Base-by-base conservation (phyloP, 129 eudicot species). In the Scalesia atractyloides region DNA sequence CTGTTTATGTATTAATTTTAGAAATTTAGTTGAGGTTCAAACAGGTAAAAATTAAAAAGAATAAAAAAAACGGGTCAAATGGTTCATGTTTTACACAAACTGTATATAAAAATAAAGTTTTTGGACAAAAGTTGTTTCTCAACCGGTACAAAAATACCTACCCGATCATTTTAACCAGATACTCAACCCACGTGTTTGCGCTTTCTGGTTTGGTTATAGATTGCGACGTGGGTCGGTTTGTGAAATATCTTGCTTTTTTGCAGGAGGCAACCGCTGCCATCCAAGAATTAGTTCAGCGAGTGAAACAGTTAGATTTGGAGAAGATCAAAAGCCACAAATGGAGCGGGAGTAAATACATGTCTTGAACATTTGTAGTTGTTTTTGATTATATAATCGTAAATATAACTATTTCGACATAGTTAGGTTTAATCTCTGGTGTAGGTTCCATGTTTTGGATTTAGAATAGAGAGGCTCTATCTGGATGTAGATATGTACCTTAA, bases 381-480 rank as follows among this genome's bases (percentile, higher is more conserved):
- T 39, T 69, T 64, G 59, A 1, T 78, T 7, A 43, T 51, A 9
- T 51, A 51, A 52, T 41, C 26, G 75, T 68, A 57, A 16, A 36
- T 73, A 34, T 49, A 43, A 24, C 24, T 49, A 19, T 37, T 66
- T 68, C 52, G 33, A 34, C 69, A 54, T 50, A 34, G 11, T 36
- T 34, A 33, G 52, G 26, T 51, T 73, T 73, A 20, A 10, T 68
- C 7, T 22, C 44, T 54, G 64, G 59, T 64, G 64, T 24, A 36
- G 50, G 74, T 71, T 53, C 77, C 84, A 75, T 53, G 20, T 46
- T 53, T 75, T 81, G 65, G 39, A 69, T 63, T 54, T 72, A 75
- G 37, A 30, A 16, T 36, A 30, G 77, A 54, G 43, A 5, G 58
- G 4, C 58, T 64, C 58, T 24, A 16, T 20, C 53, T 73, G 41